Evolutionary conservation across 495 filamentous ascomycete species (phyloP).

Genomic region (Filosporella fistucella): DNA sequence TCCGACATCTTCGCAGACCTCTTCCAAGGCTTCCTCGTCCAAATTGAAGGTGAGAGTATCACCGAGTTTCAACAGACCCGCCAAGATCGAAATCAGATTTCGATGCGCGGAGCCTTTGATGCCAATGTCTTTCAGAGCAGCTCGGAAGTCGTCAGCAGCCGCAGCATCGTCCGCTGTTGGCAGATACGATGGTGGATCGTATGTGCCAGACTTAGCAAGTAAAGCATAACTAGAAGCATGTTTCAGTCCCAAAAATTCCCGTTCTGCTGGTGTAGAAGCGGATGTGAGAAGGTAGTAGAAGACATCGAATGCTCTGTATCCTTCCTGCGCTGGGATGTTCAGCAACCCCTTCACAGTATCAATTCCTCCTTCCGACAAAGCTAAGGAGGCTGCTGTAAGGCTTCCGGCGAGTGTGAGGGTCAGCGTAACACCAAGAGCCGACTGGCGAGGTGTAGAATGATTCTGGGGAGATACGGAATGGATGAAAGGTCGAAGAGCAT

Average conservation of each 20-base stretch:
- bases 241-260: slow-evolving; percentile 85
- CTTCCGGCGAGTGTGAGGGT: slow-evolving; percentile 78
- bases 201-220: slow-evolving; percentile 78
- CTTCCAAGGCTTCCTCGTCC: slow-evolving; percentile 80
- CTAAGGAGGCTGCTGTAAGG: slow-evolving; percentile 67
- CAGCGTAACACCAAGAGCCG: slow-evolving; percentile 73
- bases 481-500: slow-evolving; percentile 78
- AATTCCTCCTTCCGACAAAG: slow-evolving; percentile 82
- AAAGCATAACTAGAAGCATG: slow-evolving; percentile 72
- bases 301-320: slow-evolving; percentile 94
- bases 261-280: slow-evolving; percentile 83
- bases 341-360: slow-evolving; percentile 80
- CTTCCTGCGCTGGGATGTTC: slow-evolving; percentile 70
- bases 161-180: slow-evolving; percentile 92
- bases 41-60: slow-evolving; percentile 82
- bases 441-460: slow-evolving; percentile 77
- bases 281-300: slow-evolving; percentile 95
- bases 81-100: slow-evolving; percentile 76
- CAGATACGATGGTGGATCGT: slow-evolving; percentile 81
- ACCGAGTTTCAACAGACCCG: slow-evolving; percentile 85
- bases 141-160: slow-evolving; percentile 86
- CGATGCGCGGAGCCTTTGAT: slow-evolving; percentile 82
- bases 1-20: slow-evolving; percentile 85
- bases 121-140: slow-evolving; percentile 78
- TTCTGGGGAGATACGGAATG: slow-evolving; percentile 85